Percentiles rank a stretch among this genome's conserved stretches.
phyloP scores from a whole-genome alignment of 495 filamentous ascomycete species.

The Alectoria sarmentosa region DNA sequence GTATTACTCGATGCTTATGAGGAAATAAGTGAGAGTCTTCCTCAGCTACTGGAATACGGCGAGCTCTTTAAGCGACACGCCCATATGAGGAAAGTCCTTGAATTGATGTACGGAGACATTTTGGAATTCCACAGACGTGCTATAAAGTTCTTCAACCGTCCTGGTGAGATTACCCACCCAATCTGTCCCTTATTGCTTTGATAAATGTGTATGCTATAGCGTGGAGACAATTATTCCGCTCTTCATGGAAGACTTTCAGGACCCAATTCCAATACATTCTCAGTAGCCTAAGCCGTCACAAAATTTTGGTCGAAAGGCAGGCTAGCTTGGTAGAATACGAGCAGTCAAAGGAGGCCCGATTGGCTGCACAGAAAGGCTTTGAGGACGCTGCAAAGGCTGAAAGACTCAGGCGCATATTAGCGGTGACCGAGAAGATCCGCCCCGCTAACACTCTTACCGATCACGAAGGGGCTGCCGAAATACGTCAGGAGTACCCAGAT shows the following conservation, averaged over 20 bases:
- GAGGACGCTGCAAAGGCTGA: neutral
- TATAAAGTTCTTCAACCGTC: slow-evolving; percentile 28
- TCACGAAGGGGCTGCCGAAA: neutral
- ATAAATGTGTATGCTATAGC: neutral
- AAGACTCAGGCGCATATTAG: neutral
- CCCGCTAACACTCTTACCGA: neutral
- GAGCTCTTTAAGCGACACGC: slow-evolving; percentile 28
- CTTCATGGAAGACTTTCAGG: neutral
- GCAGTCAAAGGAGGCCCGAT: neutral
- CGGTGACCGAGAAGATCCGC: neutral
- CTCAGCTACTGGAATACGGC: slow-evolving; percentile 24
- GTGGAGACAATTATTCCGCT: neutral
- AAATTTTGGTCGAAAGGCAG: neutral
- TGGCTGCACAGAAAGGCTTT: neutral
- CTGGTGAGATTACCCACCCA: neutral
- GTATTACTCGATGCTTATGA: neutral
- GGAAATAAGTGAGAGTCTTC: neutral
- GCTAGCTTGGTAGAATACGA: neutral
- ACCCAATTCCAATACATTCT: neutral
- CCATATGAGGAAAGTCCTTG: slow-evolving; percentile 30
- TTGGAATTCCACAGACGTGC: slow-evolving; percentile 37
- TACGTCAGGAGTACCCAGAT: neutral
- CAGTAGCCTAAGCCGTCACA: neutral
- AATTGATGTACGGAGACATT: slow-evolving; percentile 40
- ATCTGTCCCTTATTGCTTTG: neutral